Evolutionary conservation across 768 basidiomycete species (phyloP).

Genomic region (Pulveroboletus frians): DNA sequence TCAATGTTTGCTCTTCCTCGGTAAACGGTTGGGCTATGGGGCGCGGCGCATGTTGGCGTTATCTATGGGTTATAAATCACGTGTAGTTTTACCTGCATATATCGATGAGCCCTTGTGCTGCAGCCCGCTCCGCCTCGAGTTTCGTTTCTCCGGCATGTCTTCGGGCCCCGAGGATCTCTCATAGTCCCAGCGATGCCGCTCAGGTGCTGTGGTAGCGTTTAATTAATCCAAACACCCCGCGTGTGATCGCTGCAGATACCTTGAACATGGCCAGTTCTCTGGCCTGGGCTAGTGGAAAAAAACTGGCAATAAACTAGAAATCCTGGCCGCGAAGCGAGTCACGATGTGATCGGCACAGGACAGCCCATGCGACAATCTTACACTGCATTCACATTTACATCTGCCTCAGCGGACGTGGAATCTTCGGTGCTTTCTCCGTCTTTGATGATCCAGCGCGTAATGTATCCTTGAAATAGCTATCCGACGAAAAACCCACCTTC

Average conservation of each 20-base stretch:
- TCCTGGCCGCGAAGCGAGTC: conserved; percentile 57
- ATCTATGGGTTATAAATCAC: background rate
- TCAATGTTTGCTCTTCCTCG: conserved; percentile 78
- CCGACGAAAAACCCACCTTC: conserved; percentile 90
- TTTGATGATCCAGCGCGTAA: conserved; percentile 77
- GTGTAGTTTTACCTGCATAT: conserved; percentile 43
- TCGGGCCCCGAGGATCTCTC: conserved; percentile 66
- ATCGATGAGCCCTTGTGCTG: conserved; percentile 85
- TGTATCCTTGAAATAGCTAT: conserved; percentile 92
- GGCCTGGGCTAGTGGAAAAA: conserved; percentile 71
- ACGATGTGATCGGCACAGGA: background rate
- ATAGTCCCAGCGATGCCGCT: conserved; percentile 62
- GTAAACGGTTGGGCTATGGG: conserved; percentile 83
- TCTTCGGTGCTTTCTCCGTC: conserved; percentile 73
- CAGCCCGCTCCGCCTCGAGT: conserved; percentile 72
- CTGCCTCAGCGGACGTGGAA: conserved; percentile 85
- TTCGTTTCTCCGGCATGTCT: conserved; percentile 74
- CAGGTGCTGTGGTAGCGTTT: conserved; percentile 38
- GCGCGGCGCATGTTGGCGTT: background rate
- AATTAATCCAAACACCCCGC: background rate
- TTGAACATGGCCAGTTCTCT: conserved; percentile 77
- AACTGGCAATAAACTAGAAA: no score
- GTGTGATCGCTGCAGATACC: conserved; percentile 31
- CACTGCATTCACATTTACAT: conserved; percentile 58
- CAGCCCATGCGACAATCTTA: background rate